A percentile compares a stretch with the other conserved stretches of the same genome.
Evolutionary conservation across 2,329 filamentous ascomycete species (phyloP).

Genomic region (Pyricularia sp.): DNA sequence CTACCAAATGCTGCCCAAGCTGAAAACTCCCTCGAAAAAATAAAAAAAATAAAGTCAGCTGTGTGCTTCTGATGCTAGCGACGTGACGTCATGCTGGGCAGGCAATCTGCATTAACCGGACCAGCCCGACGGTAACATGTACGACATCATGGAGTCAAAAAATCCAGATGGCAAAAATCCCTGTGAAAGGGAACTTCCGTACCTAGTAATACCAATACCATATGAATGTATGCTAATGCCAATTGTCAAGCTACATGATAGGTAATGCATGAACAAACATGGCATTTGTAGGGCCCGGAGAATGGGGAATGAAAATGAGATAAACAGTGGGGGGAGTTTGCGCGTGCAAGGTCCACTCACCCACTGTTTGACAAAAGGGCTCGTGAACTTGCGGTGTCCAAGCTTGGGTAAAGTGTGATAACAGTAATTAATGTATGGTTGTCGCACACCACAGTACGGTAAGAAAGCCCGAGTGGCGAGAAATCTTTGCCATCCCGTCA

Average conservation of each 20-base stretch:
- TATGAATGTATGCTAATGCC: not conserved
- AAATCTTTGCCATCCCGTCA: not conserved
- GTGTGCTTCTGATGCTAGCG: not conserved
- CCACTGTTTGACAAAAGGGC: not conserved
- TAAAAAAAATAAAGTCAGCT: not conserved
- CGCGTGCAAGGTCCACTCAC: not conserved
- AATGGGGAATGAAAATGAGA: not conserved
- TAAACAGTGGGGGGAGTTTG: not conserved
- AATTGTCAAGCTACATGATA: not conserved
- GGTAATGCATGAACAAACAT: not conserved
- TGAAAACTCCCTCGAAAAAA: not conserved
- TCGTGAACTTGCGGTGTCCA: not conserved
- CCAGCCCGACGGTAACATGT: not conserved
- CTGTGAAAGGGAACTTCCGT: not conserved
- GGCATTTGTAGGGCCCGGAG: not conserved
- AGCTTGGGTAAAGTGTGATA: not conserved
- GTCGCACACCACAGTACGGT: no score
- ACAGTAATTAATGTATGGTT: not conserved
- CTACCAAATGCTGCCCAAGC: not conserved
- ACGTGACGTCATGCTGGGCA: not conserved
- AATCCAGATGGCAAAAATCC: not conserved
- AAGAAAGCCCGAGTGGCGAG: not conserved
- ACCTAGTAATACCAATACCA: no score
- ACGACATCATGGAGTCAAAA: not conserved
- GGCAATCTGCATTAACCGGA: not conserved